Conservation (phyloP, 108 stramenopile genomes). For the Chaetoceros muelleri region DNA sequence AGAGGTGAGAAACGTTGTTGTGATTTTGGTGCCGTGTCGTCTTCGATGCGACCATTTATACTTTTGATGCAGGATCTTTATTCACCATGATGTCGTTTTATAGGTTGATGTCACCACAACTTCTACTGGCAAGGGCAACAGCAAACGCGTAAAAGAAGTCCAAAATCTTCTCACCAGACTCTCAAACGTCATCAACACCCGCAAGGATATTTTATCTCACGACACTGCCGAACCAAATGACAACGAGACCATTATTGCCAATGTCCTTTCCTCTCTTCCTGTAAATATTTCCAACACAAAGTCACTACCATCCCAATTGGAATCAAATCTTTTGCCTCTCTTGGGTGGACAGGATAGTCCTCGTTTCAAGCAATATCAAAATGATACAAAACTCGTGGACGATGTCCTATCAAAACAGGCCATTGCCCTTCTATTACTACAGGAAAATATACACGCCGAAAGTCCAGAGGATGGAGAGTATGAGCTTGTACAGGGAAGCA, state of each 20-base stretch:
- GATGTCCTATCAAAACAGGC: conserved; percentile 19
- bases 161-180: not conserved
- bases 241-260: not conserved
- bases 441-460: conserved; percentile 16
- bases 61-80: conserved; percentile 5
- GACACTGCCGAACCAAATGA: not conserved
- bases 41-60: conserved; percentile 3
- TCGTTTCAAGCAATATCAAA: conserved; percentile 18
- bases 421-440: conserved; percentile 8
- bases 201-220: conserved; percentile 9
- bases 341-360: conserved; percentile 14
- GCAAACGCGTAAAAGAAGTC: not conserved
- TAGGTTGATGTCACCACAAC: not conserved
- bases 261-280: not conserved
- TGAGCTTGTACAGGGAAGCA: conserved; percentile 22
- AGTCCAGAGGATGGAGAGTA: conserved; percentile 12
- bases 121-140: not conserved
- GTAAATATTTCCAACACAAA: not conserved
- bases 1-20: not conserved
- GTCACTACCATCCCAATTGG: not conserved
- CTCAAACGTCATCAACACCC: conserved; percentile 21
- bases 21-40: not conserved
- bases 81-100: not conserved
- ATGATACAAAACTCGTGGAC: conserved; percentile 13
- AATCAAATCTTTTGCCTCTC: conserved; percentile 5